These are phyloP conservation scores for Cercospora zeina DNA, from an alignment of 2,329 filamentous ascomycete species.

Conservation along the genomic window DNA sequence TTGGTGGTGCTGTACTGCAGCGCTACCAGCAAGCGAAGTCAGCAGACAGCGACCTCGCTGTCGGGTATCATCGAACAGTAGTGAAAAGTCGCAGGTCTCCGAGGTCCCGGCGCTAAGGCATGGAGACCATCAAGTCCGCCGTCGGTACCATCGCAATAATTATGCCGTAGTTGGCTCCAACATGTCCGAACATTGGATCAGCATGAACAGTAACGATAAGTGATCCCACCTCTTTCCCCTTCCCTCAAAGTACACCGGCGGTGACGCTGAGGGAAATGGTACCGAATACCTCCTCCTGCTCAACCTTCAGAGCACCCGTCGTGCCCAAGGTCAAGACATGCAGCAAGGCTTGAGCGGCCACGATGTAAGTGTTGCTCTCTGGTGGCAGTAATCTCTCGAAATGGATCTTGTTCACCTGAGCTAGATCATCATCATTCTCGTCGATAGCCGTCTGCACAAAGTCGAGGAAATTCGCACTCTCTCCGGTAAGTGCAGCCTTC, in stretches of 20 bases:
- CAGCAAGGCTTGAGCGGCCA: conserved; percentile 74
- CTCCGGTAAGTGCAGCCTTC: conserved; percentile 56
- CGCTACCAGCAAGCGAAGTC: neutral
- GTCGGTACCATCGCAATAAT: neutral
- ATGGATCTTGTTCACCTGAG: conserved; percentile 48
- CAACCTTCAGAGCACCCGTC: conserved; percentile 47
- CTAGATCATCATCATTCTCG: conserved; percentile 30
- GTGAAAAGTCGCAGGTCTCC: neutral
- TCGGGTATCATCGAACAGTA: conserved; percentile 3
- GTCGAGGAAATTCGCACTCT: conserved; percentile 63
- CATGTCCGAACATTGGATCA: conserved; percentile 5
- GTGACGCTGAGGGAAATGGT: conserved; percentile 31
- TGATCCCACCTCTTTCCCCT: too few relatives aligned
- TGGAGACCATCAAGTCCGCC: neutral
- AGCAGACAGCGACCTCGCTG: neutral
- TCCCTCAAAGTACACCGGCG: neutral
- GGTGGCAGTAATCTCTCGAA: conserved; percentile 72
- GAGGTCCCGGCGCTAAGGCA: neutral
- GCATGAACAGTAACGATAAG: neutral
- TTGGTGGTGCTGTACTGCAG: neutral
- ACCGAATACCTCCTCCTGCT: conserved; percentile 56
- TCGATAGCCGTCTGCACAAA: conserved; percentile 56
- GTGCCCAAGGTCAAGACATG: conserved; percentile 68
- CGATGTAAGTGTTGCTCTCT: conserved; percentile 53
- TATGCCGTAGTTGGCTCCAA: conserved; percentile 6